Conservation (phyloP, 768 basidiomycete species). For the Auriscalpium orientale region DNA sequence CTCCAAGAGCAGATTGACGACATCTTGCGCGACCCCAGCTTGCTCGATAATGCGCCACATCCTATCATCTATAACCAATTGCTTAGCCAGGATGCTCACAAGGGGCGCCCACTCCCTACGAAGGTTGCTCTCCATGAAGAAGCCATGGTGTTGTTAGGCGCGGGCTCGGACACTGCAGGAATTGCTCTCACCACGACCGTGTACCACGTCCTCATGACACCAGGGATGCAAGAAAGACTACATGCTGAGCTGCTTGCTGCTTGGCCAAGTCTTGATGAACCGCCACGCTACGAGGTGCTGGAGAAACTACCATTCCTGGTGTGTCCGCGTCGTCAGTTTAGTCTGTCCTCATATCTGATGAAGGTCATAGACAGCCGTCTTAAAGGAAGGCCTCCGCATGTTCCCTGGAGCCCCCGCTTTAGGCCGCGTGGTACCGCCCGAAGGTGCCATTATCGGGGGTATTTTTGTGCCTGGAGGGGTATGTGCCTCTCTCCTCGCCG, state of each 20-base stretch:
- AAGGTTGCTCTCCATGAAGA: not conserved
- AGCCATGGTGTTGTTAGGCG: not conserved
- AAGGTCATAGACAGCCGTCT: not conserved
- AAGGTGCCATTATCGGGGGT: not conserved
- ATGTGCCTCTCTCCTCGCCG: not conserved
- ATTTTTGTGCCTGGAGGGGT: not conserved
- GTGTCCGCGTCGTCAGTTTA: not conserved
- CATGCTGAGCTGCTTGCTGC: not conserved
- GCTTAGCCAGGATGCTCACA: not conserved
- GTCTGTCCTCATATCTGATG: not conserved
- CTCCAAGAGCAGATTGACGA: not conserved
- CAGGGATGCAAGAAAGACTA: not conserved
- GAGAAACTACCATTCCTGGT: constrained; percentile 1
- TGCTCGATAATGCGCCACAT: not conserved
- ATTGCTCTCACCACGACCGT: not conserved
- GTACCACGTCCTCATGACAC: not conserved
- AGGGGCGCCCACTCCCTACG: not conserved
- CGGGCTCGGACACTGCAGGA: not conserved
- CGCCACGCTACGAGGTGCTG: not conserved
- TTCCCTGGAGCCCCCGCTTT: not conserved
- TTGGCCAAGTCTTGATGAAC: not conserved
- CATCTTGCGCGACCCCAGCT: not conserved
- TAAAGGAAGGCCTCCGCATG: constrained; percentile 1
- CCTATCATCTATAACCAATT: not conserved
- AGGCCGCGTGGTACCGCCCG: not conserved